Evolutionary conservation across 2,329 filamentous ascomycete genomes (phyloP).

Genomic region (Cordyceps fumosorosea): DNA sequence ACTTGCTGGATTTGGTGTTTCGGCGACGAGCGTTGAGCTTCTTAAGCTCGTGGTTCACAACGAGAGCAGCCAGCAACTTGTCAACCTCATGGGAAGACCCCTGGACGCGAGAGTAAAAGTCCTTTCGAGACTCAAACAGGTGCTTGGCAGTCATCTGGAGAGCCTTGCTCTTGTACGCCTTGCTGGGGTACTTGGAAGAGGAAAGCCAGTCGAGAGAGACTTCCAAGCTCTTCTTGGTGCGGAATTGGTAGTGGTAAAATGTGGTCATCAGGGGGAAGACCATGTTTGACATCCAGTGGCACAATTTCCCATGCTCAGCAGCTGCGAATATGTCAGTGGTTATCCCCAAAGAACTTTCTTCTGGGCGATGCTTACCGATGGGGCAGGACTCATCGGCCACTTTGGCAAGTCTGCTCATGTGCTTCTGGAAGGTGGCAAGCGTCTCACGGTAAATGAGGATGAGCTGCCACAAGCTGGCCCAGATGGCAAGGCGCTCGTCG

Average conservation of each 20-base stretch:
- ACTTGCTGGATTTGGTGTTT: constrained; percentile 22
- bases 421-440: constrained; percentile 24
- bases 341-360: not conserved
- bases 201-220: constrained; percentile 33
- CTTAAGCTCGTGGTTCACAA: constrained; percentile 34
- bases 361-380: constrained; percentile 17
- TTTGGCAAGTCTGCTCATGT: constrained; percentile 21
- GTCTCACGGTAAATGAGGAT: constrained; percentile 43
- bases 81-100: constrained; percentile 27
- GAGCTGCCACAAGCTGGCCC: constrained; percentile 43
- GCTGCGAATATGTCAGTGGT: constrained; percentile 12
- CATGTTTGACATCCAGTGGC: constrained; percentile 24
- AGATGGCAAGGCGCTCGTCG: constrained; percentile 37
- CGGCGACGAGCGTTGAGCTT: constrained; percentile 31
- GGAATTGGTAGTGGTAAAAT: constrained; percentile 36
- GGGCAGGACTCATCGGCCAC: constrained; percentile 19
- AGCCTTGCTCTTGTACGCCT: constrained; percentile 21
- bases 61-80: constrained; percentile 27
- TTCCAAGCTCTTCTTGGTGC: constrained; percentile 34
- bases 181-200: constrained; percentile 20
- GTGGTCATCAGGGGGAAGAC: constrained; percentile 33
- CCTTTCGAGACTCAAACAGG: constrained; percentile 28
- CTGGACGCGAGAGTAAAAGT: constrained; percentile 31
- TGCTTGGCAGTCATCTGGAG: constrained; percentile 24
- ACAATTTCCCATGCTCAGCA: constrained; percentile 17